Conservation (phyloP, 805 yeast species). For the Saccharomycopsis vini region DNA sequence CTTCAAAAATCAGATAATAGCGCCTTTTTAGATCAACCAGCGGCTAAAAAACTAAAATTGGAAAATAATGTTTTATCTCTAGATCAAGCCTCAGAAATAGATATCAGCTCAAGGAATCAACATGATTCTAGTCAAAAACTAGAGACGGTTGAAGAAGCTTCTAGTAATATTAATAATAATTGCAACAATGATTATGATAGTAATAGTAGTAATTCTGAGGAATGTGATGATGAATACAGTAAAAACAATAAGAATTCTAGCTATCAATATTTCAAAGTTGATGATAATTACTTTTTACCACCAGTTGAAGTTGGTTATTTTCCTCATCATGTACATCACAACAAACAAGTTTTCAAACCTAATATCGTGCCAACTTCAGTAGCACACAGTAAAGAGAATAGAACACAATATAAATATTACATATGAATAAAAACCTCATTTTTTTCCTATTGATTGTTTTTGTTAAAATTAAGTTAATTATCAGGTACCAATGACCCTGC, state of each 20-base stretch:
- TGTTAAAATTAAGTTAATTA: too few species aligned
- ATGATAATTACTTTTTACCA: constrained; percentile 42
- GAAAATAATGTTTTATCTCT: not conserved
- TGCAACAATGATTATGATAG: not conserved
- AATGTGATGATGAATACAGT: not conserved
- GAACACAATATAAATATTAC: constrained; percentile 17
- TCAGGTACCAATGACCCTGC: too few species aligned
- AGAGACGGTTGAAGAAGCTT: not conserved
- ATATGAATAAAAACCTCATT: constrained; percentile 2
- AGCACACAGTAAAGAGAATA: not conserved
- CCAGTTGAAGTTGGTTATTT: constrained; percentile 48
- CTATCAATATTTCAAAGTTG: constrained; percentile 44
- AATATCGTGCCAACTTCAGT: not conserved
- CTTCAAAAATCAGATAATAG: not conserved
- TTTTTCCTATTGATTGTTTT: too few species aligned
- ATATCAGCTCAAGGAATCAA: too few species aligned
- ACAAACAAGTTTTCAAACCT: constrained; percentile 14
- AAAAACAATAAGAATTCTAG: constrained; percentile 8
- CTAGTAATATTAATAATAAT: not conserved
- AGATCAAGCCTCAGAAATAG: too few species aligned
- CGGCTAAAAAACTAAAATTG: not conserved
- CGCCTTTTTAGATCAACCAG: not conserved
- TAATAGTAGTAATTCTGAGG: not conserved
- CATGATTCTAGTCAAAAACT: not conserved
- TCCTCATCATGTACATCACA: constrained; percentile 46